These are phyloP conservation scores for Cubamyces sp. DNA, from an alignment of 768 basidiomycete species.

Conservation along the genomic window DNA sequence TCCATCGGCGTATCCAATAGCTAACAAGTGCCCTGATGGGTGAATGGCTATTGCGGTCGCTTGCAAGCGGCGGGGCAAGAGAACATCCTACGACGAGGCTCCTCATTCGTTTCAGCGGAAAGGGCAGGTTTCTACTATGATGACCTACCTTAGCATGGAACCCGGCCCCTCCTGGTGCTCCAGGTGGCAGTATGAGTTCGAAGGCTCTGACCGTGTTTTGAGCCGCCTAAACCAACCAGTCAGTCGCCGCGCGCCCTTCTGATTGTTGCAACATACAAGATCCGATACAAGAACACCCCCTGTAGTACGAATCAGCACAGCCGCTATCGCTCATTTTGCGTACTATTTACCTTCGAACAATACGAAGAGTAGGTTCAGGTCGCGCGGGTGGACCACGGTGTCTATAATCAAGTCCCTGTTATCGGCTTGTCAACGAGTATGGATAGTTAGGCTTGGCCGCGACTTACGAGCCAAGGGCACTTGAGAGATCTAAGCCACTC, in stretches of 20 bases:
- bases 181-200: constrained; percentile 73
- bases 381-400: constrained; percentile 67
- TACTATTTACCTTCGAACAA: constrained; percentile 67
- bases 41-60: constrained; percentile 76
- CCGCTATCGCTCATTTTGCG: neutral
- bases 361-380: constrained; percentile 72
- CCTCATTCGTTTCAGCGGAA: neutral
- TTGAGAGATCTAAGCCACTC: constrained; percentile 44
- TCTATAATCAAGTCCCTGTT: constrained; percentile 55
- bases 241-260: neutral
- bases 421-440: neutral
- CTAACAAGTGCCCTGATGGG: constrained; percentile 77
- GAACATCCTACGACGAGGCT: constrained; percentile 52
- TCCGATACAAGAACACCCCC: constrained; percentile 66
- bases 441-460: no score
- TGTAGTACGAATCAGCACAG: constrained; percentile 26
- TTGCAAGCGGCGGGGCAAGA: constrained; percentile 68
- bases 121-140: neutral
- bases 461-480: constrained; percentile 42
- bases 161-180: constrained; percentile 78
- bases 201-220: constrained; percentile 61
- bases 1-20: constrained; percentile 81
- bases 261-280: constrained; percentile 44
- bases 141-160: constrained; percentile 56
- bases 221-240: constrained; percentile 46